Base-by-base conservation (phyloP, 805 yeast species). In the Jamesozyma jinghongensis region DNA sequence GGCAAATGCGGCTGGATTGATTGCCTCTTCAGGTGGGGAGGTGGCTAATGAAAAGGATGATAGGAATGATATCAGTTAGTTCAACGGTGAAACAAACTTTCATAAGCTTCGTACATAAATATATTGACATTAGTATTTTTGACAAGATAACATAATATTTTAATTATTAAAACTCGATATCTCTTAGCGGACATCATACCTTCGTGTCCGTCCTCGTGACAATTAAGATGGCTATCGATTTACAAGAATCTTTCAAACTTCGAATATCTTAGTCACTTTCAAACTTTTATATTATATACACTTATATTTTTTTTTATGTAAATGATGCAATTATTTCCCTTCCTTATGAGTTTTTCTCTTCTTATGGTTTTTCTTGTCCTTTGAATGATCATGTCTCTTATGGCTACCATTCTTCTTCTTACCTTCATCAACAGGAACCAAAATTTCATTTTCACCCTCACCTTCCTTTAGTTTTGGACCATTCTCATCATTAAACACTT, bases 401-500 rank as follows among this genome's bases (percentile, higher is more conserved):
- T 29, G 27, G 11, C 25, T 17, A 26, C 32, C 28, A 10, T 32
- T 31, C 37, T 38, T 38, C 19, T 14, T 20, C n/a, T 20, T 34
- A 28, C 13, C 16, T 12, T 17, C 10, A 29, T 36, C 25, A 13
- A 51, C 43, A 3, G 58, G 61, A n/a, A 62, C 43, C 20, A 44
- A 27, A 20, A 58, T 47, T 8, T 46, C 51, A 25, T 44, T 50
- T 11, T 38, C 51, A 26, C 51, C 56, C 38, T 52, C 55, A 22
- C 49, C 50, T 17, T 43, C 40, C 16, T 43, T 50, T 19, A 41
- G 11, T 18, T 41, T 46, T 19, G 65, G 62, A 10, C 78, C 80
- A 14, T 75, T 71, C 45, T 76, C 79, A 45, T 69, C 68, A 36
- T 76, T 75, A 65, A 90, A 90, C 2, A 81, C 85, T 42, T 77